These are phyloP conservation scores for Rhodotorula sphaerocarpa DNA, from an alignment of 768 basidiomycete genomes.

Conservation along the genomic window DNA sequence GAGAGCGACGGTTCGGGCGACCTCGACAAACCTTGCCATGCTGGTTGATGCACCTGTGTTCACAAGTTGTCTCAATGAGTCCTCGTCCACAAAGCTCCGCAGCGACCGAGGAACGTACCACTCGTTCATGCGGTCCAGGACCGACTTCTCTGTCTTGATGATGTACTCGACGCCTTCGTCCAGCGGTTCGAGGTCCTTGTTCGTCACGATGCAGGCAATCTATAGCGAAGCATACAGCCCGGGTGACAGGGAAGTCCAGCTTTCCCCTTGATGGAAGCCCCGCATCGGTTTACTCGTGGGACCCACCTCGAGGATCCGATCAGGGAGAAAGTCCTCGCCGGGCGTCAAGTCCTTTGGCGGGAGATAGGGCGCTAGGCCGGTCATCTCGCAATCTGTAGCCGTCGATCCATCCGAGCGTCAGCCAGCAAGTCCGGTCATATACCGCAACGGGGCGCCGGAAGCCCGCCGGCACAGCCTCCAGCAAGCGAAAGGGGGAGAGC, in stretches of 20 bases:
- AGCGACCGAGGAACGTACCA: constrained; percentile 41
- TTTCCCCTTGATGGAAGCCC: too few species aligned
- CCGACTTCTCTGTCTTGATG: constrained; percentile 43
- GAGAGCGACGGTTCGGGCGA: too few species aligned
- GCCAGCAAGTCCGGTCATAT: too few species aligned
- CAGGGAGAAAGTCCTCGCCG: constrained; percentile 19
- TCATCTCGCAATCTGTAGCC: constrained; percentile 33
- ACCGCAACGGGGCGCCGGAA: too few species aligned
- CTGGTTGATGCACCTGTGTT: constrained; percentile 28
- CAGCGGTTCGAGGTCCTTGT: constrained; percentile 43
- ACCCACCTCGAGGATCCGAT: constrained; percentile 33
- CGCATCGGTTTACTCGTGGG: too few species aligned
- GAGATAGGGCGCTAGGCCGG: constrained; percentile 30
- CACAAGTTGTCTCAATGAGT: not conserved
- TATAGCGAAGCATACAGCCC: constrained; percentile 9
- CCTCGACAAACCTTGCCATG: constrained; percentile 34
- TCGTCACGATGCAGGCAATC: constrained; percentile 46
- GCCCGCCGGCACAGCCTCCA: too few species aligned
- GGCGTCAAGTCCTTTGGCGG: constrained; percentile 6
- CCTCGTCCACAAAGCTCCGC: not conserved
- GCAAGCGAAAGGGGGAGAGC: too few species aligned
- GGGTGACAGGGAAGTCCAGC: not conserved
- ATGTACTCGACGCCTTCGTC: constrained; percentile 44
- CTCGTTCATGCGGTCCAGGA: constrained; percentile 45
- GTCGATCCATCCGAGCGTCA: too few species aligned